Percentiles rank a stretch among this genome's conserved stretches.
Conservation (phyloP, 2,329 filamentous ascomycete genomes). For the Plenodomus tracheiphilus region DNA sequence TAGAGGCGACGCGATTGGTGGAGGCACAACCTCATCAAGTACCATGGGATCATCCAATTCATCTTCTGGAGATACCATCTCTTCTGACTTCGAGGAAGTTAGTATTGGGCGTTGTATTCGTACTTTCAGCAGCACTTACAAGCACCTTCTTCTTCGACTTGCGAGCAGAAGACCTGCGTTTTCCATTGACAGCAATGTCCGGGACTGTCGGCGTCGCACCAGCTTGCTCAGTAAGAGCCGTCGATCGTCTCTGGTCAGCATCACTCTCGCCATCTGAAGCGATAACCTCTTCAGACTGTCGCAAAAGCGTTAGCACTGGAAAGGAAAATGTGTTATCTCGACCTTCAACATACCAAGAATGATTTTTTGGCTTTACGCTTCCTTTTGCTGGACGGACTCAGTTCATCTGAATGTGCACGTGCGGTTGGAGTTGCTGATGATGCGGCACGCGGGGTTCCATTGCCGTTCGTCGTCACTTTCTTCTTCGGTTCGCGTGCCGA, state of each 20-base stretch:
- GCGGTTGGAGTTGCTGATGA: slow-evolving; percentile 20
- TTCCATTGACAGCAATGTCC: slow-evolving; percentile 19
- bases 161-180: slow-evolving; percentile 29
- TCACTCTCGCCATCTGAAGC: slow-evolving; percentile 31
- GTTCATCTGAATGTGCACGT: slow-evolving; percentile 21
- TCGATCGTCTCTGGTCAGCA: slow-evolving; percentile 13
- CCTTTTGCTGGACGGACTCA: slow-evolving; percentile 29
- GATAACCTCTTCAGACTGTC: slow-evolving; percentile 36
- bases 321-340: not conserved
- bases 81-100: slow-evolving; percentile 27
- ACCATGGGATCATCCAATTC: slow-evolving; percentile 30
- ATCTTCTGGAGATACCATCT: slow-evolving; percentile 35
- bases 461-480: slow-evolving; percentile 29
- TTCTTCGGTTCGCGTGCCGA: slow-evolving; percentile 29
- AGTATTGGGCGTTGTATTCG: not conserved
- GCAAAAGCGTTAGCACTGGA: slow-evolving; percentile 11
- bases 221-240: not conserved
- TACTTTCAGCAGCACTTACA: slow-evolving; percentile 19
- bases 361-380: slow-evolving; percentile 34
- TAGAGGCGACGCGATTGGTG: slow-evolving; percentile 21
- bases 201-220: slow-evolving; percentile 15
- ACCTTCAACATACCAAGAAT: slow-evolving; percentile 24
- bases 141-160: slow-evolving; percentile 36
- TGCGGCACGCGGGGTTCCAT: slow-evolving; percentile 17
- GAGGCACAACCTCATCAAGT: slow-evolving; percentile 16